Evolutionary conservation across 768 basidiomycete genomes (phyloP).

Genomic region (Mycena haematopus): DNA sequence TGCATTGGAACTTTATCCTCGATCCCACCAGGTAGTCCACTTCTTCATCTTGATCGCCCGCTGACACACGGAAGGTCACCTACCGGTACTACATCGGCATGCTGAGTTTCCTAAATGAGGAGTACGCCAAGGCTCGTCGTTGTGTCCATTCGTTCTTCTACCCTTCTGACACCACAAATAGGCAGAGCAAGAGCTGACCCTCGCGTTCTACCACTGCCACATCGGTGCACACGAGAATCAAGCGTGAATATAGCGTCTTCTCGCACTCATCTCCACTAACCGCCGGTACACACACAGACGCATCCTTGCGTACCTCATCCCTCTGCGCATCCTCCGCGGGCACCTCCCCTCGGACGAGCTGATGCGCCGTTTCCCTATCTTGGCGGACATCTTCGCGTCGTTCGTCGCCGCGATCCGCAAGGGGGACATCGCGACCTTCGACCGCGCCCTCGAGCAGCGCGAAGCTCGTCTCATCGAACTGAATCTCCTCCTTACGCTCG

Average conservation of each 20-base stretch:
- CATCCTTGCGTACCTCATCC: conserved; percentile 89
- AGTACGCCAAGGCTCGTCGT: conserved; percentile 59
- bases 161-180: conserved; percentile 34
- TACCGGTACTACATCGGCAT: conserved; percentile 95
- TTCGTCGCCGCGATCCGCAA: conserved; percentile 80
- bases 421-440: conserved; percentile 84
- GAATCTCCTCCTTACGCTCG: conserved; percentile 86
- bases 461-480: conserved; percentile 83
- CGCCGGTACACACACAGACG: conserved; percentile 73
- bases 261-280: neutral
- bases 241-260: conserved; percentile 58
- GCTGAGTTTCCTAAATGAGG: conserved; percentile 92
- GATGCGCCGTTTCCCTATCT: conserved; percentile 72
- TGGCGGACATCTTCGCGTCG: conserved; percentile 76
- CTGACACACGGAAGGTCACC: conserved; percentile 64
- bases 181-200: conserved; percentile 87
- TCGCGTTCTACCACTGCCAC: conserved; percentile 88
- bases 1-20: conserved; percentile 74
- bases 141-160: conserved; percentile 7
- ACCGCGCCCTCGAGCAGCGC: conserved; percentile 71
- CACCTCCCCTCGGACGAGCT: conserved; percentile 81
- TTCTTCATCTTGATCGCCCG: conserved; percentile 18
- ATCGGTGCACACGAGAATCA: conserved; percentile 73
- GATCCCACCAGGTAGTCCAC: conserved; percentile 79
- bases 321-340: conserved; percentile 86